These are phyloP conservation scores for Peronosclerospora sorghi DNA, from an alignment of 352 stramenopile genomes.

Conservation along the genomic window DNA sequence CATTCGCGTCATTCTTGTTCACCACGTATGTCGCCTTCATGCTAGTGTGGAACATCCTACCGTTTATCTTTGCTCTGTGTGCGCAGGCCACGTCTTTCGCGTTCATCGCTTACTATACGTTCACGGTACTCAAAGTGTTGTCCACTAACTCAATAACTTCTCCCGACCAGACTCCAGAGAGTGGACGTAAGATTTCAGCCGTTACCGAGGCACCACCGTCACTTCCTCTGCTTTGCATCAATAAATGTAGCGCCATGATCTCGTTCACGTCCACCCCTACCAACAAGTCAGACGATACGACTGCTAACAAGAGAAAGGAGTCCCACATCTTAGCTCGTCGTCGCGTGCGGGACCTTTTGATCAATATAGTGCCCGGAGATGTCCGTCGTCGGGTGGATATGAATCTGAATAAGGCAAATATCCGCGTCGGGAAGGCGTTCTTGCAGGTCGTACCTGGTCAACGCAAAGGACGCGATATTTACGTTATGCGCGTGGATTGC, in stretches of 20 bases:
- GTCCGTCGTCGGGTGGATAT: conserved; percentile 43
- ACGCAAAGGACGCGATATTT: conserved; percentile 47
- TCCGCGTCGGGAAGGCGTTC: conserved; percentile 74
- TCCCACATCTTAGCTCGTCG: conserved; percentile 36
- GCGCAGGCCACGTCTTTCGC: conserved; percentile 23
- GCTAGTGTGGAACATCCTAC: conserved; percentile 18
- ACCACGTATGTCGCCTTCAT: conserved; percentile 19
- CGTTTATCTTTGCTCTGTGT: conserved; percentile 14
- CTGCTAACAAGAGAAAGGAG: conserved; percentile 18
- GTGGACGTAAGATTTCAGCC: not conserved
- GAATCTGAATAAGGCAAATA: conserved; percentile 35
- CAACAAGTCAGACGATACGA: conserved; percentile 16
- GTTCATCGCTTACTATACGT: conserved; percentile 46
- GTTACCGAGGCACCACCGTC: not conserved
- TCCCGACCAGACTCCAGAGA: not conserved
- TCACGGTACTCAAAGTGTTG: conserved; percentile 29
- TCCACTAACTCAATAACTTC: conserved; percentile 8
- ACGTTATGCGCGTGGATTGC: conserved; percentile 71
- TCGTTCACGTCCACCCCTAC: conserved; percentile 10
- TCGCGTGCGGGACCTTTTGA: conserved; percentile 23
- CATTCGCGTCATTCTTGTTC: conserved; percentile 19
- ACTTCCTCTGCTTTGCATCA: conserved; percentile 24
- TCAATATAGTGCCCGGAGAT: conserved; percentile 49
- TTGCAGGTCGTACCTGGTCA: conserved; percentile 22
- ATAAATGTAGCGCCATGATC: conserved; percentile 5